Evolutionary conservation across 352 stramenopile genomes (phyloP).

Genomic region (Pythium scleroteichum): DNA sequence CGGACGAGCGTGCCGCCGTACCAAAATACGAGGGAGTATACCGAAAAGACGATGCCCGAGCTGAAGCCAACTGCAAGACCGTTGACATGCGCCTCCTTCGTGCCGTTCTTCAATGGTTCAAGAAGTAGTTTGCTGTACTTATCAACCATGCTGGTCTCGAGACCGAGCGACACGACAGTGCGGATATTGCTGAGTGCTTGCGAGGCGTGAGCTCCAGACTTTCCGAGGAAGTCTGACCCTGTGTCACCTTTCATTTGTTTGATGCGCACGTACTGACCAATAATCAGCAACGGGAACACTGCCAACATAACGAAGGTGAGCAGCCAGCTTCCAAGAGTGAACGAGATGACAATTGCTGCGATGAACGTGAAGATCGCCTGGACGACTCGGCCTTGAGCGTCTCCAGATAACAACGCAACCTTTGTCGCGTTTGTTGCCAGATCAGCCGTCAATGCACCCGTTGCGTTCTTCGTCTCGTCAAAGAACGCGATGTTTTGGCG

Average conservation of each 20-base stretch:
- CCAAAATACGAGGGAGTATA: slow-evolving; percentile 29
- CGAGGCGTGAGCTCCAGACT: slow-evolving; percentile 35
- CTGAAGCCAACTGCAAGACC: slow-evolving; percentile 56
- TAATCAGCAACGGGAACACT: slow-evolving; percentile 55
- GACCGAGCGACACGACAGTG: slow-evolving; percentile 40
- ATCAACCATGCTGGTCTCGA: slow-evolving; percentile 26
- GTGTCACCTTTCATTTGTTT: slow-evolving; percentile 25
- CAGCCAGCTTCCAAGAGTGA: slow-evolving; percentile 54
- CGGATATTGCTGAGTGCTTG: slow-evolving; percentile 47
- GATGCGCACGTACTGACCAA: slow-evolving; percentile 33
- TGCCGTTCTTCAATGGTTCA: slow-evolving; percentile 22
- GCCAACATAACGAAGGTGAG: slow-evolving; percentile 62
- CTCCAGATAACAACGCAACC: slow-evolving; percentile 46
- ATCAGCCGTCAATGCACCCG: slow-evolving; percentile 42
- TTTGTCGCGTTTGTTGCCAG: slow-evolving; percentile 51
- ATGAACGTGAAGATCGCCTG: slow-evolving; percentile 49
- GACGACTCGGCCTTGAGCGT: slow-evolving; percentile 45
- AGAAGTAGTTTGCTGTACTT: slow-evolving; percentile 20
- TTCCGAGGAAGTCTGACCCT: slow-evolving; percentile 27
- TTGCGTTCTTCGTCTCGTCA: slow-evolving; percentile 35
- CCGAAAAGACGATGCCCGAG: slow-evolving; percentile 40
- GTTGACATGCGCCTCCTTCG: slow-evolving; percentile 30
- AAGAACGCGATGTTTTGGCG: slow-evolving; percentile 59
- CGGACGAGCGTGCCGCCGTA: slow-evolving; percentile 38
- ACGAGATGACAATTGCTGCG: slow-evolving; percentile 47